These are phyloP conservation scores for Lepidium africanum DNA, from an alignment of 345 rosid species.

Conservation along the genomic window DNA sequence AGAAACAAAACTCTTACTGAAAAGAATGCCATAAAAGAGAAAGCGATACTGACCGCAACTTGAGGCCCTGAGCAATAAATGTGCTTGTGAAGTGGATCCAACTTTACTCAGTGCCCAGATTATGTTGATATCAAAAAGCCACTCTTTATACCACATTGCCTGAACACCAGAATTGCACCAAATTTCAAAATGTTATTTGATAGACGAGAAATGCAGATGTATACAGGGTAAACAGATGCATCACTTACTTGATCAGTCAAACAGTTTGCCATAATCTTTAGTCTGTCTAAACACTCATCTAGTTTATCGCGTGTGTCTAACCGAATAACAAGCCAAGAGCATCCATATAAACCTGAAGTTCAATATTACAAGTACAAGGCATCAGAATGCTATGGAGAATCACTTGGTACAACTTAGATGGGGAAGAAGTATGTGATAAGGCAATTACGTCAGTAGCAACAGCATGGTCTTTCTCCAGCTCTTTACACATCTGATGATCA, in stretches of 20 bases:
- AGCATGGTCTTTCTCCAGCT: constrained; percentile 53
- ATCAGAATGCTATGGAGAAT: not conserved
- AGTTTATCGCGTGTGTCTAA: constrained; percentile 42
- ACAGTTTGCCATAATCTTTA: constrained; percentile 37
- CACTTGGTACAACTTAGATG: not conserved
- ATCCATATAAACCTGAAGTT: constrained; percentile 56
- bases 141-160: constrained; percentile 65
- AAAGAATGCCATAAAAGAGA: not conserved
- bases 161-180: constrained; percentile 10
- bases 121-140: constrained; percentile 66
- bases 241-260: constrained; percentile 50
- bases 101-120: constrained; percentile 64
- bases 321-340: constrained; percentile 68
- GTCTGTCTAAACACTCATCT: constrained; percentile 36
- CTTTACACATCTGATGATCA: constrained; percentile 64
- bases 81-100: constrained; percentile 50
- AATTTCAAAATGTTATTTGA: not conserved
- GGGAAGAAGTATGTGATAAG: not conserved
- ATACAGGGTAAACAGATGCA: not conserved
- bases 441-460: constrained; percentile 39
- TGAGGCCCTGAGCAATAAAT: constrained; percentile 57
- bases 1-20: not conserved
- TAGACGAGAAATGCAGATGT: not conserved
- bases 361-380: not conserved
- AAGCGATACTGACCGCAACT: constrained; percentile 37